Evolutionary conservation across 2,329 filamentous ascomycete species (phyloP), one percentile per base, ranked within the genome.

Genomic region (Arthrinium phaeospermum): DNA sequence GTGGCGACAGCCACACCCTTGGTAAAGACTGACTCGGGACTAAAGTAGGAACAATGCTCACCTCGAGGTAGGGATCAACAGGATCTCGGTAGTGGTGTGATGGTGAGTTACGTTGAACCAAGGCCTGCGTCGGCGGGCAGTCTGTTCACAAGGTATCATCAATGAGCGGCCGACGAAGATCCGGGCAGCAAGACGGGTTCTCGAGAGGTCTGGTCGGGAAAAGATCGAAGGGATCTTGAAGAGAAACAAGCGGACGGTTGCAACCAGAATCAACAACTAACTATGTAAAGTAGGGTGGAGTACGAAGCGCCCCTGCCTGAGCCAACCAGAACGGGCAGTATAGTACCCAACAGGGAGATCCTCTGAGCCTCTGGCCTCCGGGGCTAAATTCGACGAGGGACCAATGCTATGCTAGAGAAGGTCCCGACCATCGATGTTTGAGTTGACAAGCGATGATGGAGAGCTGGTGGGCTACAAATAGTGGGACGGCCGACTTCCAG

Each of bases 1-100:
- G 77, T 78, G 77, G 77, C 77, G 71, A 78, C 77, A 78, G 77
- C 77, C 77, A 78, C 77, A 73, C 71, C 74, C 72, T 75, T 72
- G 76, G 71, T 73, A 73, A 68, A 68, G 72, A 75, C 75, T 76
- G 77, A 78, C 77, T 78, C 75, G 76, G 75, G 73, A 77, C 76
- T 77, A 78, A 74, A 70, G 72, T 76, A 75, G 51, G 67, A 64
- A 49, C 70, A 73, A 69, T 68, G 72, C 68, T 69, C 30, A 67
- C 51, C 44, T 44, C 41, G 24, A 69, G 68, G 45, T 16, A 72
- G 70, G 47, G 71, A 72, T 72, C 71, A 51, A 37, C 71, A 67
- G 47, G 68, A 69, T 67, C 68, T 72, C 51, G 71, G 46, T 41
- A 24, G 46, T 57, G 14, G 47, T 70, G 47, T 47, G 37, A 34